phyloP scores from a whole-genome alignment of 2,329 filamentous ascomycete genomes.

The Tolypocladium capitatum region DNA sequence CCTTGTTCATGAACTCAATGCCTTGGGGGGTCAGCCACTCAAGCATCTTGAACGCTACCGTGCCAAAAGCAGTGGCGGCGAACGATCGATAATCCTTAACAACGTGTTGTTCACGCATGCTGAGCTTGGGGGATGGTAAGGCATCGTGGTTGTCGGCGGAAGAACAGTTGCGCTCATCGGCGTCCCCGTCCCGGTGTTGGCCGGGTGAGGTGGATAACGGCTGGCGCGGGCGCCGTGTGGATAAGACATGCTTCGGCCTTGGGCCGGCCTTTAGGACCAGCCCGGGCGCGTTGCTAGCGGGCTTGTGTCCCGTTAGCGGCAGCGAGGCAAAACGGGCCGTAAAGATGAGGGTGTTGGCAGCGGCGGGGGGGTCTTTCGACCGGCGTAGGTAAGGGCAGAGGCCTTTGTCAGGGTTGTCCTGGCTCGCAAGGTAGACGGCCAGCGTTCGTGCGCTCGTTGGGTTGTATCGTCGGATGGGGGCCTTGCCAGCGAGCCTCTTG shows the following conservation, averaged over 20 bases:
- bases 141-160: neutral
- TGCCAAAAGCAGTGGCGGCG: constrained; percentile 50
- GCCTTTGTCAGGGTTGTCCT: constrained; percentile 59
- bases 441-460: constrained; percentile 69
- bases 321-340: constrained; percentile 12
- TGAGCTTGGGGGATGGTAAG: constrained; percentile 15
- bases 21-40: constrained; percentile 54
- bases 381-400: constrained; percentile 45
- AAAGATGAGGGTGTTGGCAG: constrained; percentile 35
- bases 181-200: neutral
- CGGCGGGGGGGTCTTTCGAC: constrained; percentile 28
- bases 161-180: neutral
- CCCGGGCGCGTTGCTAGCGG: neutral
- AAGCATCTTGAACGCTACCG: constrained; percentile 54
- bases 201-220: neutral
- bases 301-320: constrained; percentile 1
- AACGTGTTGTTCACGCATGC: constrained; percentile 30
- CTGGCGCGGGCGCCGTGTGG: neutral
- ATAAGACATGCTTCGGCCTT: neutral
- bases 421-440: constrained; percentile 66
- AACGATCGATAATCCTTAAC: constrained; percentile 47
- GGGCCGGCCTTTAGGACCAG: neutral
- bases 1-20: constrained; percentile 34
- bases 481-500: constrained; percentile 50
- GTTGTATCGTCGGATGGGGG: constrained; percentile 66